A percentile compares a stretch with the other conserved stretches of the same genome.
Conservation (phyloP, 2,329 filamentous ascomycete genomes). For the Elsinoe fawcettii region DNA sequence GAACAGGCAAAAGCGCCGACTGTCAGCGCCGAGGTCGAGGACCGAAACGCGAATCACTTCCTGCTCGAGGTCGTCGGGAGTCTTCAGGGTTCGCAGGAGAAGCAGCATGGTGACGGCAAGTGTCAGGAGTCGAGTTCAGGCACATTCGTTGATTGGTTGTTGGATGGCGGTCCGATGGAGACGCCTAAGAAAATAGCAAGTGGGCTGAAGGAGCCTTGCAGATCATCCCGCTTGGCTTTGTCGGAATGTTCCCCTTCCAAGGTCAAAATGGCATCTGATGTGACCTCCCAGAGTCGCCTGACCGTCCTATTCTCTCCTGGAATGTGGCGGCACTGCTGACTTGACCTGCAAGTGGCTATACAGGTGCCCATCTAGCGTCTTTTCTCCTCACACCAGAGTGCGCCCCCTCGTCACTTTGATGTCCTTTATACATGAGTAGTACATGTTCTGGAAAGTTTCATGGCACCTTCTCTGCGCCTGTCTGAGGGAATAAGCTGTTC, state of each 20-base stretch:
- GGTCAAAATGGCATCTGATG: slow-evolving; percentile 8
- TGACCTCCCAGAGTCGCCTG: not conserved
- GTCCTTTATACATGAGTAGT: not conserved
- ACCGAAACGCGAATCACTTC: slow-evolving; percentile 3
- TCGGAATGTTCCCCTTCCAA: slow-evolving; percentile 8
- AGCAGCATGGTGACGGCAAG: slow-evolving; percentile 11
- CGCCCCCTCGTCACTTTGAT: slow-evolving; percentile 1
- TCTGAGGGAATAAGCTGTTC: not conserved
- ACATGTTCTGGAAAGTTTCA: slow-evolving; percentile 1
- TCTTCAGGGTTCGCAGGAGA: slow-evolving; percentile 2
- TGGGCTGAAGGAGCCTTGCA: slow-evolving; percentile 12
- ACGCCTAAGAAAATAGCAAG: not conserved
- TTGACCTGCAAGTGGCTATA: not conserved
- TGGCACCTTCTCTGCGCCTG: not conserved
- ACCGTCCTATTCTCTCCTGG: not conserved
- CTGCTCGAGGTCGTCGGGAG: not conserved
- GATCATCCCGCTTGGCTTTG: slow-evolving; percentile 5
- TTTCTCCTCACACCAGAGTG: not conserved
- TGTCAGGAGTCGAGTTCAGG: slow-evolving; percentile 11
- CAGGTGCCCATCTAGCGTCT: not conserved
- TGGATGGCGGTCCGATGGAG: not conserved
- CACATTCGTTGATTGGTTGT: slow-evolving; percentile 5
- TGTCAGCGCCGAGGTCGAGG: not conserved
- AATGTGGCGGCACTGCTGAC: not conserved
- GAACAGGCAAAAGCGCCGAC: slow-evolving; percentile 13